These are phyloP conservation scores for Trypanosoma grayi DNA, from an alignment of 208 protist genomes.

Conservation along the genomic window DNA sequence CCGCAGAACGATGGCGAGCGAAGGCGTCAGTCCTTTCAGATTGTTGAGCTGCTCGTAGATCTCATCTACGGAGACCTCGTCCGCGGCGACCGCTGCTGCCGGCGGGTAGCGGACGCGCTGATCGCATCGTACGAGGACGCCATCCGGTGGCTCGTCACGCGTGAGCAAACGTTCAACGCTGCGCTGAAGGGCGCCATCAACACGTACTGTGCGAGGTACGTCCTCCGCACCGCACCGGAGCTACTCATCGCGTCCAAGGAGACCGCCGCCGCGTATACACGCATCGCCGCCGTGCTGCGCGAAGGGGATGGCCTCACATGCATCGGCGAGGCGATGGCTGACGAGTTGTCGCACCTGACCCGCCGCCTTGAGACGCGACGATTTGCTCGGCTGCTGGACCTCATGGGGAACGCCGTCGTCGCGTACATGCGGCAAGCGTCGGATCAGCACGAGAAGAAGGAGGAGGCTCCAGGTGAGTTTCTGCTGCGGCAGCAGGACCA, in stretches of 20 bases:
- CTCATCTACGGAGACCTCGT: slow-evolving; percentile 65
- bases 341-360: slow-evolving; percentile 18
- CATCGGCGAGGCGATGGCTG: slow-evolving; percentile 14
- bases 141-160: slow-evolving; percentile 28
- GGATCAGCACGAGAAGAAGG: slow-evolving; percentile 6
- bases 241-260: slow-evolving; percentile 35
- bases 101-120: slow-evolving; percentile 37
- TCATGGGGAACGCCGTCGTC: slow-evolving; percentile 45
- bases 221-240: slow-evolving; percentile 35
- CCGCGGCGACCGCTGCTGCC: slow-evolving; percentile 36
- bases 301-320: not conserved
- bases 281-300: slow-evolving; percentile 34
- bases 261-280: slow-evolving; percentile 25
- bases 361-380: slow-evolving; percentile 19
- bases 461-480: not conserved
- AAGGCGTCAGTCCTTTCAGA: slow-evolving; percentile 12
- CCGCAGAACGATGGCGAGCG: not conserved
- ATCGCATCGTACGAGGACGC: slow-evolving; percentile 31
- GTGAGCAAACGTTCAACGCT: slow-evolving; percentile 19
- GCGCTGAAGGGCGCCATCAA: slow-evolving; percentile 44
- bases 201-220: slow-evolving; percentile 52
- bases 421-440: slow-evolving; percentile 35
- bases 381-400: slow-evolving; percentile 32
- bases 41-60: slow-evolving; percentile 60
- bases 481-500: slow-evolving; percentile 5